Base-by-base conservation (phyloP, 805 yeast species). In the Teunomyces barrocoloradensis region DNA sequence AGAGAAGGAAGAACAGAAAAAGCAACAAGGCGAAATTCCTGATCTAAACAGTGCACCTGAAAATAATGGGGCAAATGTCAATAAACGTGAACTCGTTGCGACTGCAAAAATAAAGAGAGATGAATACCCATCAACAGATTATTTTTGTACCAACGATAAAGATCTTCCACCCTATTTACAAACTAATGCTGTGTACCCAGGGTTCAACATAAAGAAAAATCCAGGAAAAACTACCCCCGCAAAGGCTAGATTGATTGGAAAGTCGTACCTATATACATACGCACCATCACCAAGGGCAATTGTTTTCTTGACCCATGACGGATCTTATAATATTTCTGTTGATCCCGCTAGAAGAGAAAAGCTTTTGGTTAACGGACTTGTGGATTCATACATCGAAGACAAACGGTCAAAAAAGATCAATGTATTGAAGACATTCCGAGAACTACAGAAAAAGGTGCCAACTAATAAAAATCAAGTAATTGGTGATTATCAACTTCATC, bases 221-320 rank as follows among this genome's bases (percentile, higher is more conserved):
- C 49, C 52, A 15, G 59, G 58, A 6, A 50, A 53, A 23, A 47
- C 54, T 51, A 48, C 56, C 6, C 45, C 44, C 5, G 48, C 53
- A 5, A 44, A 46, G 20, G 60, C 61, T n/a, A 40, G 40, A 6
- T n/a, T 57, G 15, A 49, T 57, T 3, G 66, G 64, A 3, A 55
- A 53, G 43, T 51, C 63, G 4, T 53, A 50, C 48, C 49, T 61
- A 37, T 60, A 59, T 47, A 44, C 63, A 21, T 50, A 44, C 36
- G 57, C 73, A 1, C 73, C 74, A 3, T 56, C 65, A 7, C 76
- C 76, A 3, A 25, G 42, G 10, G 47, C 53, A 21, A 46, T 62
- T 17, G 49, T 61, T 13, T 62, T 61, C 42, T 54, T 52, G 42
- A 66, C 74, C 27, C 56, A 57, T 17, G 67, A 65, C 9, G 76